phyloP scores from a whole-genome alignment of 768 basidiomycete genomes.

The Trametes punicea region DNA sequence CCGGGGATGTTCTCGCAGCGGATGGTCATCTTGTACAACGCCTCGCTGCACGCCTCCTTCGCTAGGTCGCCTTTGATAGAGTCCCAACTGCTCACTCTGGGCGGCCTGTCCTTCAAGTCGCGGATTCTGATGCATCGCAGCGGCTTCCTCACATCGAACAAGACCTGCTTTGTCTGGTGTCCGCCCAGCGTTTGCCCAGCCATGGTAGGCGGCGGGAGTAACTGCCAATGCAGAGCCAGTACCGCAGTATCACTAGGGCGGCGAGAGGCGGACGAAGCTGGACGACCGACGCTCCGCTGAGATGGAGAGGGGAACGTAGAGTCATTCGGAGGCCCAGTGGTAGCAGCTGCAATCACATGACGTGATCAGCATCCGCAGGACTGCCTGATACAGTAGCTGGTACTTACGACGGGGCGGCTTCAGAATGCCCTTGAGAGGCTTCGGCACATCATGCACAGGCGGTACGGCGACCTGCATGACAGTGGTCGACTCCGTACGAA shows the following conservation, averaged over 20 bases:
- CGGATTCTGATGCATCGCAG: constrained; percentile 7
- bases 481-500: not conserved
- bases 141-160: constrained; percentile 17
- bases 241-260: not conserved
- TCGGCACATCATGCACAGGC: not conserved
- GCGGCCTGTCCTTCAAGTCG: constrained; percentile 6
- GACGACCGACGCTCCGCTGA: not conserved
- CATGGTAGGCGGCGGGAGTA: constrained; percentile 15
- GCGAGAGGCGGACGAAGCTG: not conserved
- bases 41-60: constrained; percentile 10
- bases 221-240: constrained; percentile 22
- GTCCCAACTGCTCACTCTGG: not conserved
- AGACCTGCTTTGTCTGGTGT: constrained; percentile 1
- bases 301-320: not conserved
- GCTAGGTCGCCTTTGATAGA: not conserved
- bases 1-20: constrained; percentile 10
- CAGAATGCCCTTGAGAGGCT: constrained; percentile 12
- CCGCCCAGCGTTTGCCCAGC: not conserved
- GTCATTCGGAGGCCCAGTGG: not conserved
- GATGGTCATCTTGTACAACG: constrained; percentile 19
- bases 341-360: constrained; percentile 3
- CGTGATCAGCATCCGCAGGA: not conserved
- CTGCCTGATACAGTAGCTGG: not conserved
- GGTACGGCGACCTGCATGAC: constrained; percentile 10
- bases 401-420: constrained; percentile 11